Evolutionary conservation across 2,329 filamentous ascomycete species (phyloP), one percentile per base, ranked within the genome.

Genomic region (Colletotrichum filicis): DNA sequence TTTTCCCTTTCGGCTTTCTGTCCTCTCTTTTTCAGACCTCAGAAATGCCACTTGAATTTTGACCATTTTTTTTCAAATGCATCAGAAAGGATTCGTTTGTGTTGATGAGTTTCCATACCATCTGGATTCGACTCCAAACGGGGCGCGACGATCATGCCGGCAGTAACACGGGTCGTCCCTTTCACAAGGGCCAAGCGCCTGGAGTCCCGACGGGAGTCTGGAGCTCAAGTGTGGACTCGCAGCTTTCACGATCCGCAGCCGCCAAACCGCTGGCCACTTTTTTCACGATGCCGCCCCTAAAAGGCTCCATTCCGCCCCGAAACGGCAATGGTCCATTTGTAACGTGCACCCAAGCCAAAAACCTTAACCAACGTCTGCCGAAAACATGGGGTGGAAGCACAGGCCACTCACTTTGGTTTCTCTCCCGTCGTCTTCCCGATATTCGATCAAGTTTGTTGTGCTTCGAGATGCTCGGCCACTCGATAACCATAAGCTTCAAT

Each of bases 371-470:
- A 64, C 53, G 22, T 28, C 35, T 57, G 37, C 49, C 35, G 24
- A 32, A 57, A 24, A 22, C 52, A 57, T 63, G 37, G 58, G n/a
- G 62, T 28, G n/a, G 52, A 28, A 59, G 66, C 69, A 72, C 66
- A 53, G 59, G 60, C 64, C 49, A 49, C 32, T 35, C 19, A 37
- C 24, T 8, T 12, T 61, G 19, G 19, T 22, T 9, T 68, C 19
- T 24, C 26, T 55, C 19, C 22, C 32, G 28, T 68, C 26, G n/a
- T 24, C 58, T 24, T 28, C n/a, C 4, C n/a, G 1, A 2, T 37
- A 11, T 58, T 9, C 9, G 28, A 63, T 30, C 22, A 61, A 19
- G 16, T 19, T 24, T 26, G 16, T 30, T n/a, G 35, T 19, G 37
- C 37, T 8, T 42, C 22, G n/a, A 55, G 28, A 46, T 64, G 35